Conservation (phyloP, 805 yeast genomes). For the Candida ponderosae region DNA sequence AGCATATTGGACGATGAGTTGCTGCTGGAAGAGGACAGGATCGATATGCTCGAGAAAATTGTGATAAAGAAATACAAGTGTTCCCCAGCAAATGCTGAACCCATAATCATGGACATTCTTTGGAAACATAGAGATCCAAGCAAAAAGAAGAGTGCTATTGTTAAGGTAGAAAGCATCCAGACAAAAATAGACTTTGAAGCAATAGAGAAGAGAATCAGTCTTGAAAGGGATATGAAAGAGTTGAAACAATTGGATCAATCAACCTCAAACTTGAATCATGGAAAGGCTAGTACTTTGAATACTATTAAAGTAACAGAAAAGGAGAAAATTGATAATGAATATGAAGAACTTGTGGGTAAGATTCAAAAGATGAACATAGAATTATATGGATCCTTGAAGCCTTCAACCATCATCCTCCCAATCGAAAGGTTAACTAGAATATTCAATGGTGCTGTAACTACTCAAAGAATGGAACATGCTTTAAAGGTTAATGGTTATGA, state of each 20-base stretch:
- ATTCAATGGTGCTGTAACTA: conserved; percentile 23
- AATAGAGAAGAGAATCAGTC: conserved; percentile 18
- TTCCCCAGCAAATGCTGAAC: conserved; percentile 21
- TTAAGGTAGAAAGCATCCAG: conserved; percentile 12
- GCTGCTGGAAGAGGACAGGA: conserved; percentile 29
- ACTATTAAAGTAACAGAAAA: no score
- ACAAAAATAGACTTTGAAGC: conserved; percentile 16
- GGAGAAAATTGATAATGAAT: conserved; percentile 5
- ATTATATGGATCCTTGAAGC: conserved; percentile 10
- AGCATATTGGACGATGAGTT: conserved; percentile 21
- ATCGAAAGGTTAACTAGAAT: conserved; percentile 26
- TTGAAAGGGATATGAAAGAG: conserved; percentile 15
- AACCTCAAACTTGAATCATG: no score
- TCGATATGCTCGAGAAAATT: conserved; percentile 28
- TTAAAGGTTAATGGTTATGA: conserved; percentile 29
- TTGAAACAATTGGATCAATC: conserved; percentile 8
- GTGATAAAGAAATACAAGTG: conserved; percentile 16
- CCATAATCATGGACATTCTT: conserved; percentile 29
- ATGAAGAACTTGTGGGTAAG: conserved; percentile 11
- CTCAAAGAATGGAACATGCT: conserved; percentile 26
- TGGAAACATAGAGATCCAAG: conserved; percentile 31
- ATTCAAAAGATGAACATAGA: conserved; percentile 12
- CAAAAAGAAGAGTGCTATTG: conserved; percentile 10
- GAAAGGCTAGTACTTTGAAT: not conserved
- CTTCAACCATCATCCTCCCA: conserved; percentile 19